These are phyloP conservation scores for Leccinum obscurum DNA, from an alignment of 768 basidiomycete genomes.

Conservation along the genomic window DNA sequence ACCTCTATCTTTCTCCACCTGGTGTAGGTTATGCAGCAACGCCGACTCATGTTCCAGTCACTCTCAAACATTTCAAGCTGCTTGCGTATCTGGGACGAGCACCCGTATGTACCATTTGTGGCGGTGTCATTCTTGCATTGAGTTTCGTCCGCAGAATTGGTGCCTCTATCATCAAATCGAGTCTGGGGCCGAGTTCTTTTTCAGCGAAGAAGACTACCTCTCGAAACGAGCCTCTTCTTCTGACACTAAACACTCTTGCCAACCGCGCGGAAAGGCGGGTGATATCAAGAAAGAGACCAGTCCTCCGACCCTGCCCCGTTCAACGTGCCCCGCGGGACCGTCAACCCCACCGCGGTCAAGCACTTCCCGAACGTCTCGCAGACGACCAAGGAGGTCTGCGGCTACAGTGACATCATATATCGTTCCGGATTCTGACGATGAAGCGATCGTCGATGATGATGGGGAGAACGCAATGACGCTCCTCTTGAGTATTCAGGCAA, in stretches of 20 bases:
- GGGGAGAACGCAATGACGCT: slow-evolving; percentile 35
- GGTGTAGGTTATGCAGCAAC: slow-evolving; percentile 19
- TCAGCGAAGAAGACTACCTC: slow-evolving; percentile 69
- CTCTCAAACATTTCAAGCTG: slow-evolving; percentile 75
- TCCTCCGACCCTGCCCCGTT: slow-evolving; percentile 31
- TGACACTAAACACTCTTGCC: slow-evolving; percentile 26
- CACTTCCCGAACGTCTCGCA: slow-evolving; percentile 36
- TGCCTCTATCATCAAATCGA: slow-evolving; percentile 63
- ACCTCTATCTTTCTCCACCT: slow-evolving; percentile 42
- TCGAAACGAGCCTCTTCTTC: slow-evolving; percentile 30
- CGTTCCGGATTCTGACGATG: slow-evolving; percentile 72
- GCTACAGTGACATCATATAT: slow-evolving; percentile 60
- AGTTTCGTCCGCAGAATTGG: slow-evolving; percentile 40
- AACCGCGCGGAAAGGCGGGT: slow-evolving; percentile 25
- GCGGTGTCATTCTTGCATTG: not conserved
- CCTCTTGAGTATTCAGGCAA: slow-evolving; percentile 31
- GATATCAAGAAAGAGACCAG: slow-evolving; percentile 46
- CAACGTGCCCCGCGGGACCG: slow-evolving; percentile 16
- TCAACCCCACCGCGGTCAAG: slow-evolving; percentile 15
- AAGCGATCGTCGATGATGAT: slow-evolving; percentile 45
- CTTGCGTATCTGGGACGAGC: slow-evolving; percentile 64
- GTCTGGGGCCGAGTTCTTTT: slow-evolving; percentile 65
- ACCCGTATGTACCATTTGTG: slow-evolving; percentile 45
- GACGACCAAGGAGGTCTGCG: slow-evolving; percentile 61
- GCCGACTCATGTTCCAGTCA: slow-evolving; percentile 57